Evolutionary conservation across 441 rosid species (phyloP).

Genomic region (Syzygium syzygioides): DNA sequence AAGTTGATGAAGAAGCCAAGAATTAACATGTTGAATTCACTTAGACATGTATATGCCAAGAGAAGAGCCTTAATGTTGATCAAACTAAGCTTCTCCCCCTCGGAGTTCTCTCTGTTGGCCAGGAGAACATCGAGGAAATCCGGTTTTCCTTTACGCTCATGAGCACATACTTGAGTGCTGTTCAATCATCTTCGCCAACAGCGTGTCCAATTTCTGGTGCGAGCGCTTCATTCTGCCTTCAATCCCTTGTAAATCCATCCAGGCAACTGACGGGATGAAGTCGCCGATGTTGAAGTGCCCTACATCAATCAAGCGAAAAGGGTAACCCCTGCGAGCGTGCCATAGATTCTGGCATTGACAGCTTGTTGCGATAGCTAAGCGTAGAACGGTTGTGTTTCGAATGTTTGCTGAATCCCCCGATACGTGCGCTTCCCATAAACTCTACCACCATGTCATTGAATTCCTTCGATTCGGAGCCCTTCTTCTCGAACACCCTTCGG

Average conservation of each 20-base stretch:
- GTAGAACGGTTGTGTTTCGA: background rate
- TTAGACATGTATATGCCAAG: constrained; percentile 19
- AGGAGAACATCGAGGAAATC: constrained; percentile 47
- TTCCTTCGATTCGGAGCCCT: constrained; percentile 43
- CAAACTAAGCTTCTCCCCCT: constrained; percentile 25
- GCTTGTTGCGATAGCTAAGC: background rate
- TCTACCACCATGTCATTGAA: constrained; percentile 67
- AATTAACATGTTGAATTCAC: too few species aligned
- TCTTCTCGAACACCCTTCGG: constrained; percentile 37
- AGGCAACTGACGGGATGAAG: constrained; percentile 47
- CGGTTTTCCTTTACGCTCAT: constrained; percentile 30
- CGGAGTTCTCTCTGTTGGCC: constrained; percentile 27
- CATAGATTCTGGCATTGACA: background rate
- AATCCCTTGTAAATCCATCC: constrained; percentile 67
- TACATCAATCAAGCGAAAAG: background rate
- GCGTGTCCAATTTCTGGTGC: constrained; percentile 36
- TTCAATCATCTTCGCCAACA: constrained; percentile 39
- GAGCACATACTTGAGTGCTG: constrained; percentile 27
- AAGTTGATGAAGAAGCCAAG: too few species aligned
- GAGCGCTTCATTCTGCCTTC: constrained; percentile 48
- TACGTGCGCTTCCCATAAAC: constrained; percentile 39
- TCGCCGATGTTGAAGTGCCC: constrained; percentile 56
- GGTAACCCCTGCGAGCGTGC: background rate
- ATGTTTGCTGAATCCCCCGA: background rate
- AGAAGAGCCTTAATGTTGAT: constrained; percentile 53